Evolutionary conservation across 176 grass and related monocot genomes (phyloP).

Genomic region (Bonia amplexicaulis): DNA sequence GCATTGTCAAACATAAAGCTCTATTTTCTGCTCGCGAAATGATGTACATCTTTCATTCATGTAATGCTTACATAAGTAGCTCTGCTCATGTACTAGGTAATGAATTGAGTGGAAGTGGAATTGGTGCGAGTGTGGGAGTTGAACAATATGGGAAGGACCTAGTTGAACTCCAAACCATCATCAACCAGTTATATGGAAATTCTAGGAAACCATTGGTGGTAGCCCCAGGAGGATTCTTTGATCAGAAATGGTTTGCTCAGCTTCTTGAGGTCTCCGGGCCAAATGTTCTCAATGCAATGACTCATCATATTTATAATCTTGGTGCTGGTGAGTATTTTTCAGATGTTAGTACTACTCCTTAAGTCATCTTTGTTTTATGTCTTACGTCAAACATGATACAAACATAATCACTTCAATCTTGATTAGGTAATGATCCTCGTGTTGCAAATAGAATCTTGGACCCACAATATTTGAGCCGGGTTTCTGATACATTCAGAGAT

Average conservation of each 20-base stretch:
- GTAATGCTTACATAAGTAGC: slow-evolving; percentile 3
- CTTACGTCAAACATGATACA: neutral
- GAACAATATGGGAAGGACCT: slow-evolving; percentile 80
- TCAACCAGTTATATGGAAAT: slow-evolving; percentile 51
- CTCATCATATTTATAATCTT: slow-evolving; percentile 98
- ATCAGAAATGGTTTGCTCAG: slow-evolving; percentile 63
- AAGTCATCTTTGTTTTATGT: neutral
- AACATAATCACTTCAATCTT: slow-evolving; percentile 1
- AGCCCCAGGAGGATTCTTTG: slow-evolving; percentile 92
- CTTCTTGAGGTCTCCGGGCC: slow-evolving; percentile 72
- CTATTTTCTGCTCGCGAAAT: neutral
- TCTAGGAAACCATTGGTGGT: slow-evolving; percentile 56
- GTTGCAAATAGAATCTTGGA: slow-evolving; percentile 67
- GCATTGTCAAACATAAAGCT: slow-evolving; percentile 1
- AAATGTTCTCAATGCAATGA: slow-evolving; percentile 60
- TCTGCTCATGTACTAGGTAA: slow-evolving; percentile 56
- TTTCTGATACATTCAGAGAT: slow-evolving; percentile 74
- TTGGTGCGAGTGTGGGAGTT: slow-evolving; percentile 70
- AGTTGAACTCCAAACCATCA: slow-evolving; percentile 59
- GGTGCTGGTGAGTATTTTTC: slow-evolving; percentile 64
- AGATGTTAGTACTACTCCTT: neutral
- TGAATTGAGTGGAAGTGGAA: slow-evolving; percentile 82
- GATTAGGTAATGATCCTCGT: slow-evolving; percentile 74
- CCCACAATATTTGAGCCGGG: slow-evolving; percentile 57
- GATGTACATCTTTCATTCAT: neutral